Conservation (phyloP, 768 basidiomycete genomes). For the Kockovaella imperatae region DNA sequence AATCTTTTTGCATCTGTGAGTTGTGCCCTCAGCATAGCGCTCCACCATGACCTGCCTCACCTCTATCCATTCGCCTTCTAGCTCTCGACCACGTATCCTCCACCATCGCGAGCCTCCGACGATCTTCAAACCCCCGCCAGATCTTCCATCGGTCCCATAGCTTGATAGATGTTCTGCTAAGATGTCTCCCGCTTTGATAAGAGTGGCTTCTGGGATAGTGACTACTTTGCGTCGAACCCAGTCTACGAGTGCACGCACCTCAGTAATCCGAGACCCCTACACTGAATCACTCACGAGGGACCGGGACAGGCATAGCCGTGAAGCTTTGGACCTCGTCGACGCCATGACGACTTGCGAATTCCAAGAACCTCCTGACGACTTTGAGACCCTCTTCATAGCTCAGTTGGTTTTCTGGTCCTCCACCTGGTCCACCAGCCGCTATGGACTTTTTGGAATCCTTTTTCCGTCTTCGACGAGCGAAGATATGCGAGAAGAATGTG, state of each 20-base stretch:
- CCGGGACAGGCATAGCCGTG: slow-evolving; percentile 40
- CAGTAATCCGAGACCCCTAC: slow-evolving; percentile 2
- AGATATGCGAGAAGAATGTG: slow-evolving; percentile 40
- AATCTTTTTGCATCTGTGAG: slow-evolving; percentile 44
- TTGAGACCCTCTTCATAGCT: slow-evolving; percentile 44
- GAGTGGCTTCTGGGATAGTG: slow-evolving; percentile 29
- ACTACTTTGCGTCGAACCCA: slow-evolving; percentile 42
- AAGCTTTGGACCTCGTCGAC: slow-evolving; percentile 45
- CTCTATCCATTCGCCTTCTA: slow-evolving; percentile 47
- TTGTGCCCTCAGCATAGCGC: slow-evolving; percentile 5
- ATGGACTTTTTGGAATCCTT: slow-evolving; percentile 18
- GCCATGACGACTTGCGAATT: slow-evolving; percentile 41
- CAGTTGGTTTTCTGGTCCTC: slow-evolving; percentile 34
- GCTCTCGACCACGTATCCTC: slow-evolving; percentile 35
- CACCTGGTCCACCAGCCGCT: slow-evolving; percentile 26
- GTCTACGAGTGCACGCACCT: slow-evolving; percentile 9
- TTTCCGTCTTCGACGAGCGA: slow-evolving; percentile 23
- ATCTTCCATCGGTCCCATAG: slow-evolving; percentile 30
- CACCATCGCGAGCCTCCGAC: slow-evolving; percentile 45
- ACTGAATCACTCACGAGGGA: slow-evolving; percentile 25
- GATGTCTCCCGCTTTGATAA: slow-evolving; percentile 35
- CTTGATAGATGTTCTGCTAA: slow-evolving; percentile 35
- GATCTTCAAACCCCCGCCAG: slow-evolving; percentile 29
- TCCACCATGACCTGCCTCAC: slow-evolving; percentile 13
- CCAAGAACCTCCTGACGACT: slow-evolving; percentile 42